Conservation (phyloP, 2,329 filamentous ascomycete genomes). For the Scopulariopsis brevicaulis region DNA sequence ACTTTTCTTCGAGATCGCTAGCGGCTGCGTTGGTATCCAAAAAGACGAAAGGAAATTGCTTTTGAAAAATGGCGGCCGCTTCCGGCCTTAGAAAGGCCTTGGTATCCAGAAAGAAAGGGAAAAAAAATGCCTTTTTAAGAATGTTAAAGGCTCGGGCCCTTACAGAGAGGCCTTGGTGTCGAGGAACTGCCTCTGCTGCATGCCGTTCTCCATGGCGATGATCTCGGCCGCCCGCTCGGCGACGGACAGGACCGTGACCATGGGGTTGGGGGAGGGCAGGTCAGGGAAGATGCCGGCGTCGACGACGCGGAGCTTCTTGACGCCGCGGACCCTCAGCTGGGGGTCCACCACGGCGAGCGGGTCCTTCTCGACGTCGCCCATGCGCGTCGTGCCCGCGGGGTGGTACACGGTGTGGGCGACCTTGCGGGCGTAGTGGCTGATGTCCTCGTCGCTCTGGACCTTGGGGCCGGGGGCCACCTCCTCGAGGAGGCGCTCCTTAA, state of each 20-base stretch:
- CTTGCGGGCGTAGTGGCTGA: conserved; percentile 70
- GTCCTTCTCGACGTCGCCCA: conserved; percentile 64
- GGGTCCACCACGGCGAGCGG: conserved; percentile 69
- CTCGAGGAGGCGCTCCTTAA: conserved; percentile 72
- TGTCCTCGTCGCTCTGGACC: conserved; percentile 65
- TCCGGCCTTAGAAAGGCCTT: too few species aligned
- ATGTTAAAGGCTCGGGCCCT: too few species aligned
- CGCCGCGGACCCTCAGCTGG: conserved; percentile 58
- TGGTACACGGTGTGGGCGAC: conserved; percentile 87
- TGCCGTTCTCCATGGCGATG: conserved; percentile 29
- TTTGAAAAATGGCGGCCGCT: too few species aligned
- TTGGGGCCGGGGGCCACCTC: conserved; percentile 70
- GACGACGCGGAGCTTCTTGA: conserved; percentile 66
- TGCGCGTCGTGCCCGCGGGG: conserved; percentile 80
- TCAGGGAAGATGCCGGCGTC: conserved; percentile 84
- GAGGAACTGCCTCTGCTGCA: background rate
- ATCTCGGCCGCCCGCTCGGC: conserved; percentile 79
- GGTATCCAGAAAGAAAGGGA: too few species aligned
- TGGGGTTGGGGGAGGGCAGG: conserved; percentile 79
- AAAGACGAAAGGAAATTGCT: too few species aligned
- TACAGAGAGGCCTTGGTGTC: too few species aligned
- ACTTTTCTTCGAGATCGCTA: too few species aligned
- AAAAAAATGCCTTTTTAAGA: too few species aligned
- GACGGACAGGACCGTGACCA: conserved; percentile 77
- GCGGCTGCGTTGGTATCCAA: too few species aligned